A percentile compares a stretch with the other conserved stretches of the same genome.
These are phyloP conservation scores for Orbilia oligospora DNA, from an alignment of 2,329 filamentous ascomycete genomes.

Conservation along the genomic window DNA sequence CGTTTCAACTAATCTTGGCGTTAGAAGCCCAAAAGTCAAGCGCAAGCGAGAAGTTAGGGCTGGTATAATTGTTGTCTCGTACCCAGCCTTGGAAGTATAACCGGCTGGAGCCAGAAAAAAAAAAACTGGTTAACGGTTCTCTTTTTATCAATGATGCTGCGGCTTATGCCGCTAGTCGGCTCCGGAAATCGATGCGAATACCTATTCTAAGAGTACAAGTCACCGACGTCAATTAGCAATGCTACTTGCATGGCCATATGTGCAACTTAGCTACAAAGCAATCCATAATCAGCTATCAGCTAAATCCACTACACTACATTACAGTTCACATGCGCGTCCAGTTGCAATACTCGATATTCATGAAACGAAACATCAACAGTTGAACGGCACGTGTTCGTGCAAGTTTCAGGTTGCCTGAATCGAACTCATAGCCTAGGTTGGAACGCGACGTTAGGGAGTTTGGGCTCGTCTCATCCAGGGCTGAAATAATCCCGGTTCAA, in stretches of 20 bases:
- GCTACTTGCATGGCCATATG: neutral
- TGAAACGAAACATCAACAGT: slow-evolving; percentile 28
- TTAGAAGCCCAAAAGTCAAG: slow-evolving; percentile 3
- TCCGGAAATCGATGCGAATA: slow-evolving; percentile 27
- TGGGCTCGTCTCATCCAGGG: neutral
- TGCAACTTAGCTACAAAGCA: slow-evolving; percentile 9
- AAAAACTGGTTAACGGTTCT: neutral
- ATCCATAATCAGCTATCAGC: slow-evolving; percentile 14
- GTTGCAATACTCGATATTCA: slow-evolving; percentile 3
- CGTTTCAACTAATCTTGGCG: slow-evolving; percentile 17
- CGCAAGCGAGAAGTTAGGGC: slow-evolving; percentile 16
- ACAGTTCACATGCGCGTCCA: slow-evolving; percentile 15
- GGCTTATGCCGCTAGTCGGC: slow-evolving; percentile 32
- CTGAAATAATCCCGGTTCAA: slow-evolving; percentile 4
- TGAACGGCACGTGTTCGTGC: slow-evolving; percentile 20
- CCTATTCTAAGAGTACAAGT: neutral
- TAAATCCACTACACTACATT: too few relatives aligned
- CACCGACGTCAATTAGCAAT: slow-evolving; percentile 2
- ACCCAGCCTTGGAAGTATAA: neutral
- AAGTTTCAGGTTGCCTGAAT: slow-evolving; percentile 13
- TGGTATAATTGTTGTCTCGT: neutral
- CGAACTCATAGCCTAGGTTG: neutral
- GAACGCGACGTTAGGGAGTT: slow-evolving; percentile 13
- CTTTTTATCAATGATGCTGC: slow-evolving; percentile 7
- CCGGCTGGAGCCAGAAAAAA: neutral